Conservation (phyloP, 441 rosid species). For the Eutrema salsugineum region DNA sequence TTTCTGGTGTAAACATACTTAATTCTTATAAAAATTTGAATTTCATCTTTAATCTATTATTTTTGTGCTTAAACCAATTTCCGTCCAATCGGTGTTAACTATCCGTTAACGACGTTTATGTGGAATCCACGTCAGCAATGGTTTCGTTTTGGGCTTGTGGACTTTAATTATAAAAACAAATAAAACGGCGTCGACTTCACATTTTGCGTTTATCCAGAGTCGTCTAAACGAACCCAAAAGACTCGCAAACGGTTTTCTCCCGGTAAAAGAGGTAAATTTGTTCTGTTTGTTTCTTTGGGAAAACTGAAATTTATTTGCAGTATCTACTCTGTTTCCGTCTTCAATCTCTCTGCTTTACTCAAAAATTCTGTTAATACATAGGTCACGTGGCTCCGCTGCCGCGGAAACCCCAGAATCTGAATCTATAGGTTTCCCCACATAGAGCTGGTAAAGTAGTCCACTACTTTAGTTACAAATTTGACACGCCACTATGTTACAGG, state of each 20-base stretch:
- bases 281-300: background rate
- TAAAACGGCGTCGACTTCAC: no score
- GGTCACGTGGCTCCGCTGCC: slow-evolving; percentile 36
- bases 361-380: slow-evolving; percentile 21
- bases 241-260: slow-evolving; percentile 38
- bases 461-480: background rate
- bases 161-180: no score
- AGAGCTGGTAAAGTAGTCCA: slow-evolving; percentile 68
- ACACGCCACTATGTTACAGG: background rate
- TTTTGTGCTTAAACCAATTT: no score
- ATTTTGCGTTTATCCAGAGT: slow-evolving; percentile 38
- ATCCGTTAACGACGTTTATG: no score
- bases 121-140: no score
- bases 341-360: background rate
- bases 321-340: background rate
- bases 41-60: no score
- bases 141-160: no score
- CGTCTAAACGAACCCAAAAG: slow-evolving; percentile 34
- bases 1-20: no score
- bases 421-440: slow-evolving; percentile 86
- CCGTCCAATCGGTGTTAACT: no score
- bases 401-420: slow-evolving; percentile 54
- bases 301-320: background rate
- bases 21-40: no score
- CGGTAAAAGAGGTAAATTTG: slow-evolving; percentile 39